Base-by-base conservation (phyloP, 2,329 filamentous ascomycete species). In the Sordariomycetes sp. region DNA sequence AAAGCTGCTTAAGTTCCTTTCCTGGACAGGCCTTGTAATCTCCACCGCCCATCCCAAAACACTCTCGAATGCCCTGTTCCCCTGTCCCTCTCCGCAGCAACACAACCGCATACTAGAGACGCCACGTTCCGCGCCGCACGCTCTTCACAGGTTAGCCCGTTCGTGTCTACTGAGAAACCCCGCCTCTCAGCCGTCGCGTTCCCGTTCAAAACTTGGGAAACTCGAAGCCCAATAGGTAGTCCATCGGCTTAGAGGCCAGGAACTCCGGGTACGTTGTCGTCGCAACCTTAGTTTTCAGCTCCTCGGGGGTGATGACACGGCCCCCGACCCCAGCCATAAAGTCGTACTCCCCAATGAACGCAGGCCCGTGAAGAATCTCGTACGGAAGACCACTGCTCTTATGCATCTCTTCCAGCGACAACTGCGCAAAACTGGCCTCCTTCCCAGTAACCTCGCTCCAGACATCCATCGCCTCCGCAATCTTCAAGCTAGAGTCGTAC, bases 251-350 rank as follows among this genome's bases (percentile, higher is more conserved):
- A 1, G 62, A 60, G 35, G 37, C 59, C 10, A 73, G 58, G 43
- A 64, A 74, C 1, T 71, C 65, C 57, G 70, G 66, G 25, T 65
- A 71, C 0, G 61, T 65, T 12, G 59, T 63, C 0, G 67, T 69
- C 43, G 64, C 43, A 1, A 70, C 63, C 58, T 65, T 66, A 0
- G 46, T 67, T 64, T 68, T 75, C 59, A 79, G 59, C 54, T 77
- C 66, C 12, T 56, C 22, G 0, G 76, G 74, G 24, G 70, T 66
- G 28, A 77, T 71, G 3, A 71, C 66, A 2, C 28, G 28, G 28
- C 65, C 66, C 1, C 67, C 61, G n/a, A 73, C 43, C 0, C 74
- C 74, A 5, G 67, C 73, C 59, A 69, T 71, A 54, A 75, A 79
- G 2, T 70, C 71, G 59, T 67, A 74, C 58, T 78, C 74, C 0